Evolutionary conservation across 495 filamentous ascomycete genomes (phyloP).

Genomic region (Neurospora sp.): DNA sequence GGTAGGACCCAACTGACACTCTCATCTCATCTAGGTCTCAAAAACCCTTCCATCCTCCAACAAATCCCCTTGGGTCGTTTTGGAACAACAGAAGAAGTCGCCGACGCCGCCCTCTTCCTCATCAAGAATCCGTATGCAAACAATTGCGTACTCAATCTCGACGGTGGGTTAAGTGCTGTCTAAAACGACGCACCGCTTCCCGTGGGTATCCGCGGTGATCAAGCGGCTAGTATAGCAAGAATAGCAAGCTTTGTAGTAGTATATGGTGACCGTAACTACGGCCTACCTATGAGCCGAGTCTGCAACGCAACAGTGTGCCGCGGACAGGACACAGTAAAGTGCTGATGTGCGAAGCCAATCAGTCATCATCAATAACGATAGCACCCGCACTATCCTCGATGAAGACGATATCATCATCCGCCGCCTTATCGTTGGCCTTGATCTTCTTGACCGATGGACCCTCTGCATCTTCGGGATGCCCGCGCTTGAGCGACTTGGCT

Average conservation of each 20-base stretch:
- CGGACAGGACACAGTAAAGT: not conserved
- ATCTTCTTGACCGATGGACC: conserved; percentile 28
- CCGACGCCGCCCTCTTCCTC: conserved; percentile 72
- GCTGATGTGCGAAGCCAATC: not conserved
- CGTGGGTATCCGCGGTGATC: not conserved
- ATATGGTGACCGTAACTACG: not conserved
- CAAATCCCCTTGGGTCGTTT: conserved; percentile 60
- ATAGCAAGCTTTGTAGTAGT: not conserved
- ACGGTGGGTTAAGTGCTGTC: conserved; percentile 67
- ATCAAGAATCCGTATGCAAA: conserved; percentile 71
- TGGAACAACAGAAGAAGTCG: conserved; percentile 58
- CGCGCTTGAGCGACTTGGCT: conserved; percentile 20
- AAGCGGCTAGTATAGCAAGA: not conserved
- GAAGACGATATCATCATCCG: conserved; percentile 37
- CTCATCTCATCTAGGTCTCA: conserved; percentile 11
- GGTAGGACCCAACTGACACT: not conserved
- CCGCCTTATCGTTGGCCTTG: conserved; percentile 21
- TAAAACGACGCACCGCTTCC: conserved; percentile 20
- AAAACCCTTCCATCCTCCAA: conserved; percentile 16
- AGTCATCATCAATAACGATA: conserved; percentile 55
- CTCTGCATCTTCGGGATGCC: conserved; percentile 20
- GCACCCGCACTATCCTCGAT: conserved; percentile 50
- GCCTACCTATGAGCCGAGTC: not conserved
- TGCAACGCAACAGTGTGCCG: not conserved
- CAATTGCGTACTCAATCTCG: conserved; percentile 77